Evolutionary conservation across 768 basidiomycete genomes (phyloP), one percentile per base, ranked within the genome.

Genomic region (Udeniomyces megalosporus): DNA sequence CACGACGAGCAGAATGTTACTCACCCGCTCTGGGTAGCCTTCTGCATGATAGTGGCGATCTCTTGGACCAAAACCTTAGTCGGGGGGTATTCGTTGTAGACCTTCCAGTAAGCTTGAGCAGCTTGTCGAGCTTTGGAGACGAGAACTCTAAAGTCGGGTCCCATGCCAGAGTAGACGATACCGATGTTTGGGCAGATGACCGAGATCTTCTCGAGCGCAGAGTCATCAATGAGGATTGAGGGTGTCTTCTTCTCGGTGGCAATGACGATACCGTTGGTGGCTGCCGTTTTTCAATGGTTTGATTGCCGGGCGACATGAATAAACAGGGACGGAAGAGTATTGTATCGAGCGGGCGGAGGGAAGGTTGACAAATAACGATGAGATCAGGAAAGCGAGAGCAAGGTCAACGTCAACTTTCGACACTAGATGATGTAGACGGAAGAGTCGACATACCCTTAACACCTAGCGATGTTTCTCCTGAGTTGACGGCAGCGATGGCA

Each of bases 241-340:
- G 93, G 89, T 12, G 91, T 82, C 78, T 97, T 97, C 84, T 99
- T 99, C 78, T 97, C 95, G 6, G 95, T 97, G 45, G 95, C 93
- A 69, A 99, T 89, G 67, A 99, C 95, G 71, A 99, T 93, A 63
- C 95, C 95, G 75, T 99, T 99, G 47, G 95, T 88, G 31, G 95
- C 95, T 97, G 71, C 4, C 28, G 45, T 58, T 20, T n/a, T n/a
- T n/a, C n/a, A n/a, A n/a, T n/a, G n/a, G n/a, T n/a, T n/a, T n/a
- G n/a, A n/a, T n/a, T n/a, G n/a, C n/a, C n/a, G n/a, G n/a, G n/a
- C n/a, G n/a, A n/a, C n/a, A n/a, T n/a, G n/a, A n/a, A n/a, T n/a
- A 28, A 2, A 50, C 3, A 46, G 42, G 46, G 17, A 51, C 5
- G 31, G 35, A 57, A 35, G 47, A 46, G 32, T 31, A 14, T 34